phyloP scores from a whole-genome alignment of 2,329 filamentous ascomycete species.

The Emmonsiellopsis sp. region DNA sequence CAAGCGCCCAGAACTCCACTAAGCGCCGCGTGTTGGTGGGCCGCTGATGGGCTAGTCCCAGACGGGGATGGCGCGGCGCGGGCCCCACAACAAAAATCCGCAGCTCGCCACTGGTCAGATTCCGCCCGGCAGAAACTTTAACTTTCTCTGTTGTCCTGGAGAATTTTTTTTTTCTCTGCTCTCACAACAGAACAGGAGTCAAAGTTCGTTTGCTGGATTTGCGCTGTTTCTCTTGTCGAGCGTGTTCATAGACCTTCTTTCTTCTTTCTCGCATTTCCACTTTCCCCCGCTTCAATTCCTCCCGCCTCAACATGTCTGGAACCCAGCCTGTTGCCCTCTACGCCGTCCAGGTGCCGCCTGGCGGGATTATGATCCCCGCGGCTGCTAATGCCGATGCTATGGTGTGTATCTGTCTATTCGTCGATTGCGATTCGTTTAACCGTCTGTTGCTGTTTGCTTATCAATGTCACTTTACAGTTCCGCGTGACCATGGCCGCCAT shows the following conservation, averaged over 20 bases:
- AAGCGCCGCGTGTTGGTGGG: neutral
- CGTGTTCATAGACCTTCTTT: neutral
- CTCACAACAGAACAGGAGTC: neutral
- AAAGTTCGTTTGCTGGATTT: conserved; percentile 2
- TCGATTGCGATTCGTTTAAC: neutral
- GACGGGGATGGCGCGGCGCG: neutral
- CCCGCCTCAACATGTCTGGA: conserved; percentile 34
- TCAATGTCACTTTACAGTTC: conserved; percentile 50
- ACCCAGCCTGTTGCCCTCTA: conserved; percentile 68
- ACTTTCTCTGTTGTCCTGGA: conserved; percentile 14
- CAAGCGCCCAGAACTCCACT: neutral
- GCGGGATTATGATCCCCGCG: conserved; percentile 73
- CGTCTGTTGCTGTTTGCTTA: conserved; percentile 3
- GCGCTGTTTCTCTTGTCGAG: conserved; percentile 2
- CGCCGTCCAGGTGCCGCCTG: conserved; percentile 81
- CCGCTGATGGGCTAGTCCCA: neutral
- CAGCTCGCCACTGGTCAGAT: neutral
- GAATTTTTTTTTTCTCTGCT: conserved; percentile 11
- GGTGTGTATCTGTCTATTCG: conserved; percentile 47
- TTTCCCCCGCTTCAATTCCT: neutral
- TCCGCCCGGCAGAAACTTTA: conserved; percentile 6
- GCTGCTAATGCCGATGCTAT: conserved; percentile 71
- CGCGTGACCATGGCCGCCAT: conserved; percentile 98
- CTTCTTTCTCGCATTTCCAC: neutral
- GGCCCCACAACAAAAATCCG: neutral